A percentile compares a stretch with the other conserved stretches of the same genome.
Evolutionary conservation across 176 grass and related monocot species (phyloP).

Genomic region (Rhynchospora tenuis): DNA sequence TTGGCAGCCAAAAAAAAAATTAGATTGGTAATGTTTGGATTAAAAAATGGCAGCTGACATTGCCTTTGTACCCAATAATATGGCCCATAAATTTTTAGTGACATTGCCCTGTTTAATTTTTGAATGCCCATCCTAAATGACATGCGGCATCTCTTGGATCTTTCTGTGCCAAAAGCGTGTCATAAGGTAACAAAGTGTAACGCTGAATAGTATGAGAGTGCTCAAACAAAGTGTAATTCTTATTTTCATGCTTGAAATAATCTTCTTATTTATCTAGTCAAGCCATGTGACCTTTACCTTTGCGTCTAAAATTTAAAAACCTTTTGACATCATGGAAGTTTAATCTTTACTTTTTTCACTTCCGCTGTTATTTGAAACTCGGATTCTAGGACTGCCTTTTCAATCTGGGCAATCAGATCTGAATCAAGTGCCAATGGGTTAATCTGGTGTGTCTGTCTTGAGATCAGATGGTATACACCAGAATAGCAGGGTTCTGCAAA

Average conservation of each 20-base stretch:
- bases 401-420: neutral
- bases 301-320: neutral
- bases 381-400: neutral
- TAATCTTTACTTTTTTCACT: neutral
- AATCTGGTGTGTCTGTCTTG: neutral
- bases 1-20: no score
- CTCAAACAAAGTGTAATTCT: no score
- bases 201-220: no score
- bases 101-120: no score
- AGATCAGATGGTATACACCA: neutral
- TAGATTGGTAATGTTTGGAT: no score
- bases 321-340: neutral
- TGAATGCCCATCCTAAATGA: no score
- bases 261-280: neutral
- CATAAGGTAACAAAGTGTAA: no score
- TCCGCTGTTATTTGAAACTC: neutral
- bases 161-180: no score
- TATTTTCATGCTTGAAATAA: neutral
- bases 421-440: neutral
- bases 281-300: neutral
- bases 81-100: no score
- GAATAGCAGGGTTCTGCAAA: neutral
- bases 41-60: no score
- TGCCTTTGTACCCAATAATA: no score
- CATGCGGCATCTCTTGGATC: no score